Evolutionary conservation across 2,329 filamentous ascomycete species (phyloP), one percentile per base, ranked within the genome.

Genomic region (Zasmidium angulare): DNA sequence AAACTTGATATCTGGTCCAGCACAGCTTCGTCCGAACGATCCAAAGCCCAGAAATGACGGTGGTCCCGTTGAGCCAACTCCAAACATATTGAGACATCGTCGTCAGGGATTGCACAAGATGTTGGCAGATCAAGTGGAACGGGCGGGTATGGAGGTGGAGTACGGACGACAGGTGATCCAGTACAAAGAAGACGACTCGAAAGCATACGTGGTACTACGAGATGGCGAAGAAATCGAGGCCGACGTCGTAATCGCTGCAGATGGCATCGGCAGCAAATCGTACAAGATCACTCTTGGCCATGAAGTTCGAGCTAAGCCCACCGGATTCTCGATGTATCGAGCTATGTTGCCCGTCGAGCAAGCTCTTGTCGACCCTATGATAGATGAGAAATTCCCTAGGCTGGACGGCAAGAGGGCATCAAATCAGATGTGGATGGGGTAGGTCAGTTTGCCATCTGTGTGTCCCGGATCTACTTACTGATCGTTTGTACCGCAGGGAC

Each of bases 301-400:
- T 24, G 23, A 10, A 11, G 21, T 24, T 11, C 20, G 23, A 9
- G 49, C 49, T 2, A 54, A 43, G 20, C 56, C 58, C 6, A 65
- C 58, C 40, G 64, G 64, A 20, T 48, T 56, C 26, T 58, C 56
- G 36, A 58, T 62, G 43, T 61, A 59, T 26, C 61, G 61, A n/a
- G 50, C 49, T 17, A 56, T 58, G 1, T 61, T 50, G 29, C 55
- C 57, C 7, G 49, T 60, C 17, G 57, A 63, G n/a, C 40, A 26
- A 2, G 60, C 60, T 21, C 50, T 60, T 43, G 47, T 36, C 10
- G 56, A 62, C 47, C 58, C 60, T 10, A 23, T 14, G 9, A 24
- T 50, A 11, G 47, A 19, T 7, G 47, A 50, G 21, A 50, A 50
- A 21, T 50, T 50, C 23, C 47, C 47, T 3, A 21, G 11, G 17